Evolutionary conservation across 2,329 filamentous ascomycete genomes (phyloP).

Genomic region (Monilinia laxa): DNA sequence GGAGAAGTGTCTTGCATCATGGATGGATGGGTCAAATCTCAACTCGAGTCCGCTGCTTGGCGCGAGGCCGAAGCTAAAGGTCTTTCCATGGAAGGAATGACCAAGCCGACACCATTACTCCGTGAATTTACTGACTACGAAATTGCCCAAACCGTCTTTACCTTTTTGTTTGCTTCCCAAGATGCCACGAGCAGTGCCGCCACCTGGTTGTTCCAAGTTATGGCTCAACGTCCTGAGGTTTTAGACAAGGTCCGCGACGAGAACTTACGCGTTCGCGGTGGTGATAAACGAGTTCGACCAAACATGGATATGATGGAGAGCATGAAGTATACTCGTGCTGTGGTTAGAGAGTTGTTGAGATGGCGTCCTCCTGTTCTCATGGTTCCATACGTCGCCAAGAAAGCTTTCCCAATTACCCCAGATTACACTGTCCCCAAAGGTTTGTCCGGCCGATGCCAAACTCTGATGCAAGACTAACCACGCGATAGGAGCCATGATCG

Average conservation of each 20-base stretch:
- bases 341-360: slow-evolving; percentile 86
- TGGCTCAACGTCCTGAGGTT: slow-evolving; percentile 90
- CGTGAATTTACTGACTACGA: slow-evolving; percentile 88
- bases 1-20: slow-evolving; percentile 89
- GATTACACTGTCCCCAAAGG: slow-evolving; percentile 91
- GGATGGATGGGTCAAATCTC: slow-evolving; percentile 88
- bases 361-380: slow-evolving; percentile 96
- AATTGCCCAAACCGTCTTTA: slow-evolving; percentile 91
- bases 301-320: slow-evolving; percentile 85
- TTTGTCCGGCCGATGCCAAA: slow-evolving; percentile 40
- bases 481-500: slow-evolving; percentile 75
- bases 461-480: slow-evolving; percentile 26
- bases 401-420: slow-evolving; percentile 85
- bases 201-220: slow-evolving; percentile 93
- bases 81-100: slow-evolving; percentile 61
- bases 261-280: slow-evolving; percentile 74
- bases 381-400: slow-evolving; percentile 94
- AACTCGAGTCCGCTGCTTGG: slow-evolving; percentile 82
- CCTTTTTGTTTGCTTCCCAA: slow-evolving; percentile 95
- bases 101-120: slow-evolving; percentile 80
- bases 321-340: slow-evolving; percentile 85
- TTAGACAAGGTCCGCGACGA: slow-evolving; percentile 89
- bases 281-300: slow-evolving; percentile 67
- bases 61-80: slow-evolving; percentile 75
- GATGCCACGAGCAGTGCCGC: slow-evolving; percentile 92